Conservation (phyloP, 192 early-diverging fungal genomes). For the Backusella australiensis region DNA sequence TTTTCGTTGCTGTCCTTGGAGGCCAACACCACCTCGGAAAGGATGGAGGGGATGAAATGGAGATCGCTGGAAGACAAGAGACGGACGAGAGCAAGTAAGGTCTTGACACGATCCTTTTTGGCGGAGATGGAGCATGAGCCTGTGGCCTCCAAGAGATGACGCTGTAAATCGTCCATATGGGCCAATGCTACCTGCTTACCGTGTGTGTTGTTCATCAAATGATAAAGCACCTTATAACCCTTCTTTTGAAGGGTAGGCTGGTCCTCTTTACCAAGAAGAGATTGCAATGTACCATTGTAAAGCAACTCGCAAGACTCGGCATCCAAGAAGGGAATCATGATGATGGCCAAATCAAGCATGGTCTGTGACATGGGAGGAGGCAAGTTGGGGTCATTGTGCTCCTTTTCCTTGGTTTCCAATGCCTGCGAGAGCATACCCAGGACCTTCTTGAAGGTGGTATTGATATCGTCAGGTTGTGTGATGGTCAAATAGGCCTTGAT, state of each 20-base stretch:
- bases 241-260: conserved; percentile 90
- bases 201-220: conserved; percentile 46
- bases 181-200: conserved; percentile 42
- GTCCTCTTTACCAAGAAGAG: conserved; percentile 55
- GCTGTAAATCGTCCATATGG: conserved; percentile 60
- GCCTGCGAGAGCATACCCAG: conserved; percentile 56
- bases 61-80: conserved; percentile 64
- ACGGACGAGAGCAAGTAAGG: conserved; percentile 64
- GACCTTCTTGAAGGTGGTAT: conserved; percentile 63
- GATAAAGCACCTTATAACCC: conserved; percentile 86
- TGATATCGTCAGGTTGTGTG: conserved; percentile 58
- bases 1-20: conserved; percentile 95
- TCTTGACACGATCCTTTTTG: conserved; percentile 78
- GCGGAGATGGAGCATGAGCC: conserved; percentile 64
- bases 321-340: conserved; percentile 75
- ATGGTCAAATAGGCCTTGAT: conserved; percentile 69
- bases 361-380: conserved; percentile 77
- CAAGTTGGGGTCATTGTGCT: conserved; percentile 42
- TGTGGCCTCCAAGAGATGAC: conserved; percentile 70
- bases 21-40: conserved; percentile 89
- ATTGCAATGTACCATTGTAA: conserved; percentile 52
- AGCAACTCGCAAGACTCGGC: conserved; percentile 57
- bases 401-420: conserved; percentile 49
- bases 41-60: conserved; percentile 80
- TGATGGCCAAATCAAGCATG: conserved; percentile 83